Conservation (phyloP, 2,329 filamentous ascomycete species). For the Trichoderma koningiopsis region DNA sequence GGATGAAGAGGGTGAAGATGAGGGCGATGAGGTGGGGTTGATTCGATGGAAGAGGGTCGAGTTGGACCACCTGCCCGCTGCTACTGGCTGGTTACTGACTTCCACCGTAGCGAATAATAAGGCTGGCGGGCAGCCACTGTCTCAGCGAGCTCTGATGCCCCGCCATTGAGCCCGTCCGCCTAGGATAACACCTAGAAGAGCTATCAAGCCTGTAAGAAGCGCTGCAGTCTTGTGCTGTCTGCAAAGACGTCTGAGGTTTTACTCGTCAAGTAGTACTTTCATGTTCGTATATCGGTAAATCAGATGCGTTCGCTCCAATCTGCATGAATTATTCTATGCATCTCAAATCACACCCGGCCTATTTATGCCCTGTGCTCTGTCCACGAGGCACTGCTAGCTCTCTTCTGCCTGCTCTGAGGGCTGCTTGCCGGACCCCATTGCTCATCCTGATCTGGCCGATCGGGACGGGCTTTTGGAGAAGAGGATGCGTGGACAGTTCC, state of each 20-base stretch:
- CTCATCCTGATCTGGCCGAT: conserved; percentile 22
- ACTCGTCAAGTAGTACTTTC: neutral
- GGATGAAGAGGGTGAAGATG: neutral
- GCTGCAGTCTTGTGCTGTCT: neutral
- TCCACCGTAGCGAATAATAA: neutral
- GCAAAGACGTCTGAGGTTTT: neutral
- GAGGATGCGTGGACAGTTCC: conserved; percentile 4
- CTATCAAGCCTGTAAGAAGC: neutral
- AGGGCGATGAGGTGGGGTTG: conserved; percentile 17
- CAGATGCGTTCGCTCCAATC: neutral
- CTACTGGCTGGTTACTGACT: neutral
- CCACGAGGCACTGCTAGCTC: conserved; percentile 19
- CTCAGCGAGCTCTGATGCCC: neutral
- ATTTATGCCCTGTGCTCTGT: conserved; percentile 1
- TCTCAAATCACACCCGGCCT: conserved; percentile 5
- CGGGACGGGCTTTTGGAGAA: neutral
- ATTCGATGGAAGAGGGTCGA: neutral
- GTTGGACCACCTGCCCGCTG: neutral
- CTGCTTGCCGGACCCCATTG: conserved; percentile 1
- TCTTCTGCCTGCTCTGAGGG: conserved; percentile 7
- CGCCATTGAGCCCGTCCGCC: neutral
- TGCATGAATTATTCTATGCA: neutral
- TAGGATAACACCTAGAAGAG: neutral
- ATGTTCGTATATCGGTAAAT: neutral
- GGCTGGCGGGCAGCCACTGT: conserved; percentile 5